Percentiles rank a stretch among this genome's conserved stretches.
phyloP scores from a whole-genome alignment of 176 grass and related monocot species.

The Rhynchospora tenuis region DNA sequence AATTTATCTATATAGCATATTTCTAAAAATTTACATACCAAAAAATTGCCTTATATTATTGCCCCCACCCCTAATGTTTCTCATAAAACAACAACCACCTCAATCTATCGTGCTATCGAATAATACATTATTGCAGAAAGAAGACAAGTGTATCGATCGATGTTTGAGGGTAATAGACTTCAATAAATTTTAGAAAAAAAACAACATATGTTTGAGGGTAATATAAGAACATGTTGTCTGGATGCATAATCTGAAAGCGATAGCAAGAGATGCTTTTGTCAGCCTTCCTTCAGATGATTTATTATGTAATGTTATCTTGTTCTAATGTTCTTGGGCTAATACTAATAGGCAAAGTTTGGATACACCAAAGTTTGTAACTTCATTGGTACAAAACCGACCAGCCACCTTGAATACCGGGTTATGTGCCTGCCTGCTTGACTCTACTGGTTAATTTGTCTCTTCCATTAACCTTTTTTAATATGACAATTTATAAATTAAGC shows the following conservation, averaged over 20 bases:
- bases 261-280: not conserved
- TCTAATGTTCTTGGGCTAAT: not conserved
- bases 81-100: no score
- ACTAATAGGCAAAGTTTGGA: not conserved
- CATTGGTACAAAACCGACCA: constrained; percentile 12
- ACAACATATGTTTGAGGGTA: not conserved
- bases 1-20: no score
- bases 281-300: not conserved
- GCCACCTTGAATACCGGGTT: constrained; percentile 5
- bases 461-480: not conserved
- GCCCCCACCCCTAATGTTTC: no score
- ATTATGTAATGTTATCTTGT: not conserved
- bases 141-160: no score
- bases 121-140: not conserved
- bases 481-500: not conserved
- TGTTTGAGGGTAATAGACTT: not conserved
- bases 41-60: no score
- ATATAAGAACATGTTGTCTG: not conserved
- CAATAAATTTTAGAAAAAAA: not conserved
- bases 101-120: no score
- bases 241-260: not conserved
- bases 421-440: not conserved
- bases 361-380: constrained; percentile 11
- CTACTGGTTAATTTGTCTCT: constrained; percentile 9
- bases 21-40: no score